A percentile compares a stretch with the other conserved stretches of the same genome.
Evolutionary conservation across 306 rosid species (phyloP).

Genomic region (Malus sieversii): DNA sequence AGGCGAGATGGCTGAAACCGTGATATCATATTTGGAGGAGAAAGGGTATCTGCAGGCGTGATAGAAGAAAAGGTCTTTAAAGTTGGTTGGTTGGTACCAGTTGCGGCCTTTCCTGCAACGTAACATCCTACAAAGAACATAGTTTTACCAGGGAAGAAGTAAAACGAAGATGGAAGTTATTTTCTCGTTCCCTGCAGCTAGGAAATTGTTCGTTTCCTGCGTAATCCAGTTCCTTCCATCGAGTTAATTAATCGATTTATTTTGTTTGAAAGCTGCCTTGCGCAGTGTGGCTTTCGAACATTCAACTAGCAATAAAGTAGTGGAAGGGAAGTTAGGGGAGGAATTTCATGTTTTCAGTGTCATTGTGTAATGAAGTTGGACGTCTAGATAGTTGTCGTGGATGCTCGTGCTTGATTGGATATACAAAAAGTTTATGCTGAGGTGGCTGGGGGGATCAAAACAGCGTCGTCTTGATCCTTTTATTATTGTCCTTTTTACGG

Average conservation of each 20-base stretch:
- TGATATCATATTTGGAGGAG: constrained; percentile 71
- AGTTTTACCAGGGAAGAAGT: not conserved
- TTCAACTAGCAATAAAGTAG: constrained; percentile 20
- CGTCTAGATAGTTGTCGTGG: not conserved
- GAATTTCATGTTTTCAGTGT: not conserved
- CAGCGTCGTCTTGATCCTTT: too few species aligned
- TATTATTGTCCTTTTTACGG: too few species aligned
- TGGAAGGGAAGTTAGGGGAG: constrained; percentile 11
- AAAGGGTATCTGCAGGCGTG: constrained; percentile 59
- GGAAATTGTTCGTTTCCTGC: constrained; percentile 79
- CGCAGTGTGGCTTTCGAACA: not conserved
- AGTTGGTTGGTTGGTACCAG: not conserved
- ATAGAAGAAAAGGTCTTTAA: constrained; percentile 15
- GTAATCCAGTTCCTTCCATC: constrained; percentile 17
- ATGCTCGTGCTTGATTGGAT: not conserved
- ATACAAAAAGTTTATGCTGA: too few species aligned
- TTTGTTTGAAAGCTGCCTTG: not conserved
- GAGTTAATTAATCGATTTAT: not conserved
- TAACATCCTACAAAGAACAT: constrained; percentile 3
- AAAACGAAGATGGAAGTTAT: not conserved
- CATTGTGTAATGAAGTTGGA: not conserved
- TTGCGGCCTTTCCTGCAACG: constrained; percentile 11
- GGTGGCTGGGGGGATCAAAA: too few species aligned
- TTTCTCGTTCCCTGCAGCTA: constrained; percentile 40
- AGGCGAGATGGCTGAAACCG: constrained; percentile 50